Evolutionary conservation across 345 rosid genomes (phyloP), one percentile per base, ranked within the genome.

Genomic region (Xanthoceras sorbifolium): DNA sequence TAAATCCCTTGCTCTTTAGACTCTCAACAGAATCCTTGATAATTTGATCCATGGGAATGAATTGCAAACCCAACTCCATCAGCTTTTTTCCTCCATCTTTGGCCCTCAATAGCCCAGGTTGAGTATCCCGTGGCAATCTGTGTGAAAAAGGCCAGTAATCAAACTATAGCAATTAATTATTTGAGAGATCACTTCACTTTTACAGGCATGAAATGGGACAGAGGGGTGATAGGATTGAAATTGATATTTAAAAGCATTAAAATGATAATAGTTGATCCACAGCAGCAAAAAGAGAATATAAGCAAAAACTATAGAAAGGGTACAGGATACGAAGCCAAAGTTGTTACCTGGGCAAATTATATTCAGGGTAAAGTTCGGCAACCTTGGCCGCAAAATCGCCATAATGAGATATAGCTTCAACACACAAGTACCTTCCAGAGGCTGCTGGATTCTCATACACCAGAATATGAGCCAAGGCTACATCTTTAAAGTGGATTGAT

Each of bases 341-440:
- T 46, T 68, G 3, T 87, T 83, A 92, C 98, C 91, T 89, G 32
- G 94, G 97, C 36, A 93, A 23, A 57, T 85, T 84, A 81, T 90
- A 93, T 77, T 91, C 93, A 9, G 99, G 99, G 86, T 92, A 96
- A 73, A 96, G 90, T 64, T 96, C 94, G 60, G 97, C 97, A 44
- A 92, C 97, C 84, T 91, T 92, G 78, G 97, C 97, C 23, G 32
- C 97, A 29, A 93, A 86, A 78, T 96, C 99, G 25, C 98, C 97
- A 74, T 91, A 96, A 81, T 92, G 98, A 77, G 98, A 85, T 78
- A 90, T 89, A 36, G 97, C 93, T 78, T 93, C 98, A 17, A 92
- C 91, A 69, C 97, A 92, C 82, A 92, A 22, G 83, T 96, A 97
- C 76, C 99, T 89, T 78, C 99, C 98, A 55, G 82, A 80, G 0